These are phyloP conservation scores for Fusarium sp. DNA, from an alignment of 2,329 filamentous ascomycete genomes.

Conservation along the genomic window DNA sequence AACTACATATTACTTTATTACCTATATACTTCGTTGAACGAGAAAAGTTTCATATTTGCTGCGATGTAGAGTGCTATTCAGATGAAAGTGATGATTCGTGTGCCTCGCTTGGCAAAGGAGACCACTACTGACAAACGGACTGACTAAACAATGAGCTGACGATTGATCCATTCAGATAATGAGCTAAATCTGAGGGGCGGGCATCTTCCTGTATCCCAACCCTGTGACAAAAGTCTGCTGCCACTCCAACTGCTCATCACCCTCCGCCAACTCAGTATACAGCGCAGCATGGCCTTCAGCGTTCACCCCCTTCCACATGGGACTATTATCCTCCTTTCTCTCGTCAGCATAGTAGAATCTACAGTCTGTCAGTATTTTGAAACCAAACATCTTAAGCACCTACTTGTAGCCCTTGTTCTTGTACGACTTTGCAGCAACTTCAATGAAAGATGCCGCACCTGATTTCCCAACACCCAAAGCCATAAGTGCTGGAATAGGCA, in stretches of 20 bases:
- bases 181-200: not conserved
- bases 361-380: accelerated
- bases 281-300: slow-evolving; percentile 1
- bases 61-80: too few species aligned
- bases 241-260: slow-evolving; percentile 4
- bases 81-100: too few species aligned
- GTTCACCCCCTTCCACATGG: slow-evolving; percentile 4
- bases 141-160: too few species aligned
- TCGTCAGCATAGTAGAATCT: slow-evolving; percentile 36
- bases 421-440: slow-evolving; percentile 5
- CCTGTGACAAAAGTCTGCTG: slow-evolving; percentile 27
- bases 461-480: slow-evolving; percentile 21
- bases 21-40: slow-evolving; percentile 21
- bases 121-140: too few species aligned
- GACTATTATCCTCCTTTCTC: slow-evolving; percentile 13
- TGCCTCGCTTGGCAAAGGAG: too few species aligned
- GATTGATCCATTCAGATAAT: too few species aligned
- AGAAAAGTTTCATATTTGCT: not conserved
- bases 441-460: slow-evolving; percentile 5
- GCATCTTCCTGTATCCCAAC: slow-evolving; percentile 17
- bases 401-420: slow-evolving; percentile 11
- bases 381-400: accelerated
- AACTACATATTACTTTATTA: slow-evolving; percentile 14
- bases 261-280: slow-evolving; percentile 20
- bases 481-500: not conserved